A percentile compares a stretch with the other conserved stretches of the same genome.
phyloP scores from a whole-genome alignment of 495 filamentous ascomycete genomes.

The Aspergillus diversus region DNA sequence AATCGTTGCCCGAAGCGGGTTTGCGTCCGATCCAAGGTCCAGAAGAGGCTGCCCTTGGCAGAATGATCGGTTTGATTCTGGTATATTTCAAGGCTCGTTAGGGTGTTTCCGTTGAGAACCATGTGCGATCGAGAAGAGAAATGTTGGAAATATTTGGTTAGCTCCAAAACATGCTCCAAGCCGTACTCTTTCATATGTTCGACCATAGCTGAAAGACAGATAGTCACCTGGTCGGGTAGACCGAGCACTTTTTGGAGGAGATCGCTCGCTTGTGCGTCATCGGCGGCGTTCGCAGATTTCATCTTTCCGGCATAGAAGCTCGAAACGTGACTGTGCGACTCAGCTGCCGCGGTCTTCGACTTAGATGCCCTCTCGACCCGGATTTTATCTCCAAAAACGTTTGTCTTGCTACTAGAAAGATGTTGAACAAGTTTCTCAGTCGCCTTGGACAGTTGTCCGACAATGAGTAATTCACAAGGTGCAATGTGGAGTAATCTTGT shows the following conservation, averaged over 20 bases:
- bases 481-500: slow-evolving; percentile 92
- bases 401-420: slow-evolving; percentile 84
- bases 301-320: slow-evolving; percentile 93
- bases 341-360: slow-evolving; percentile 79
- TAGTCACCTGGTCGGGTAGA: slow-evolving; percentile 81
- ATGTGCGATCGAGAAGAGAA: slow-evolving; percentile 95
- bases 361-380: slow-evolving; percentile 78
- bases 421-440: slow-evolving; percentile 93
- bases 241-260: slow-evolving; percentile 86
- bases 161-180: slow-evolving; percentile 91
- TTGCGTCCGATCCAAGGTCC: slow-evolving; percentile 90
- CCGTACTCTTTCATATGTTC: slow-evolving; percentile 91
- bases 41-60: slow-evolving; percentile 88
- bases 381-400: slow-evolving; percentile 89
- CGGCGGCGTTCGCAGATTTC: slow-evolving; percentile 57
- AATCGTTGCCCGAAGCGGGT: slow-evolving; percentile 89
- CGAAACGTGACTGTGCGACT: slow-evolving; percentile 86
- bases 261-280: slow-evolving; percentile 53
- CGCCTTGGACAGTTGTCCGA: slow-evolving; percentile 88
- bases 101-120: slow-evolving; percentile 93
- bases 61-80: slow-evolving; percentile 90
- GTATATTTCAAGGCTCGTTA: slow-evolving; percentile 94
- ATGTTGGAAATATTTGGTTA: slow-evolving; percentile 97
- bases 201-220: slow-evolving; percentile 97
- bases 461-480: slow-evolving; percentile 94